Conservation (phyloP, 345 rosid genomes). For the Populus ilicifolia region DNA sequence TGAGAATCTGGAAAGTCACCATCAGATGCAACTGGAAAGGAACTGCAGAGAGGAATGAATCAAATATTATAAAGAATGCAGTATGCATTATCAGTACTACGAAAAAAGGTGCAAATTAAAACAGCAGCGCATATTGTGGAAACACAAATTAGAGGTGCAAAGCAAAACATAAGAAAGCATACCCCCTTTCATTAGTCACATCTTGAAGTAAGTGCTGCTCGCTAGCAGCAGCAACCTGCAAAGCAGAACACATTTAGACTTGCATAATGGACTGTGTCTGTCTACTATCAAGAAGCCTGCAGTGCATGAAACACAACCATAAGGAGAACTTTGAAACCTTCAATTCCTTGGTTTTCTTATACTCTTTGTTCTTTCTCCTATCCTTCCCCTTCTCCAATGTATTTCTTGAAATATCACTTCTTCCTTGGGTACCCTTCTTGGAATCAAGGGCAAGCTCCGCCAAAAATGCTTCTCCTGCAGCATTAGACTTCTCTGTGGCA, state of each 20-base stretch:
- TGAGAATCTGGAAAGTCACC: constrained; percentile 51
- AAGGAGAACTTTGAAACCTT: constrained; percentile 46
- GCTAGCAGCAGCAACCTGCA: constrained; percentile 48
- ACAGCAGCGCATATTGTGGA: not conserved
- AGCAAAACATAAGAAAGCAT: constrained; percentile 18
- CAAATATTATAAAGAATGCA: constrained; percentile 11
- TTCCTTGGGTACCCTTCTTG: constrained; percentile 57
- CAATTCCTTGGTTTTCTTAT: constrained; percentile 62
- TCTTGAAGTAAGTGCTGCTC: constrained; percentile 42
- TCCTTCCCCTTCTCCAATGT: constrained; percentile 74
- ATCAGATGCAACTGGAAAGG: constrained; percentile 47
- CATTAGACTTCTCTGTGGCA: constrained; percentile 96
- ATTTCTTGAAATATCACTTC: constrained; percentile 53
- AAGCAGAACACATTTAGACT: constrained; percentile 25
- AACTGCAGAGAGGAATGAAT: constrained; percentile 48
- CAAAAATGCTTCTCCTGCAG: constrained; percentile 93
- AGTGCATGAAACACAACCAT: constrained; percentile 4
- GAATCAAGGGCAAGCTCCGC: constrained; percentile 93
- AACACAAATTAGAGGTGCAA: not conserved
- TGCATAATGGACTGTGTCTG: not conserved
- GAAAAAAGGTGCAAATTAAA: constrained; percentile 6
- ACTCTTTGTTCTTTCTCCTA: constrained; percentile 71
- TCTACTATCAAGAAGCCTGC: not conserved
- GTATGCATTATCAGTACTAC: not conserved
- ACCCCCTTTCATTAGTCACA: constrained; percentile 54